Evolutionary conservation across 2,329 filamentous ascomycete genomes (phyloP), one percentile per base, ranked within the genome.

Genomic region (Coniella lustricola): DNA sequence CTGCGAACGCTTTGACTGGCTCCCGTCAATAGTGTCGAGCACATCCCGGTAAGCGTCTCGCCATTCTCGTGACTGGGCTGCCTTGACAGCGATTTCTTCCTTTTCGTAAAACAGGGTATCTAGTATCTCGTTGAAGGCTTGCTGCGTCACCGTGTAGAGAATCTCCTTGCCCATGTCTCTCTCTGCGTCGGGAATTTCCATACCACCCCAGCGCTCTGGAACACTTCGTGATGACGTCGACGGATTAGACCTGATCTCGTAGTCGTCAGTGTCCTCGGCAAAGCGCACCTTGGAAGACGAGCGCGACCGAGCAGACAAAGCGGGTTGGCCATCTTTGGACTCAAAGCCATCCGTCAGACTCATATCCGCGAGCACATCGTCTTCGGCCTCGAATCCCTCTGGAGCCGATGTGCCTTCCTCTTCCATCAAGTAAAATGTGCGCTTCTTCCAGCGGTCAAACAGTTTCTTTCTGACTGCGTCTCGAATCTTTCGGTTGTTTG

Each of bases 111-210:
- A 98, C 0, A 98, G 74, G 1, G 82, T 77, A 60, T 97, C 88
- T 0, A 98, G 77, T 2, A 97, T 72, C 66, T 97, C 90, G 60
- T 97, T 96, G 68, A 95, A 88, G 0, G 89, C 86, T 64, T 95
- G 86, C 64, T 96, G 90, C 0, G 88, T 90, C 29, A 94, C 82
- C 63, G 95, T 87, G 60, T 95, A 96, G 1, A 97, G 71, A 3
- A 96, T 85, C 61, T 97, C 89, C 57, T 85, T 88, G 33, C 88
- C 89, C 5, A 88, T 82, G 62, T 95, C 90, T 51, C 77, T 78
- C 63, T 95, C 90, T 1, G 85, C 83, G 55, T 87, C 81, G 1
- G 87, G 85, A 14, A 94, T 82, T 45, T 89, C 85, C 64, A 87
- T 84, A 16, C 84, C 84, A 42, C 84, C 84, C 83, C 84, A 89